phyloP scores from a whole-genome alignment of 257 asterid genomes.

The Nicotiana sylvestris region DNA sequence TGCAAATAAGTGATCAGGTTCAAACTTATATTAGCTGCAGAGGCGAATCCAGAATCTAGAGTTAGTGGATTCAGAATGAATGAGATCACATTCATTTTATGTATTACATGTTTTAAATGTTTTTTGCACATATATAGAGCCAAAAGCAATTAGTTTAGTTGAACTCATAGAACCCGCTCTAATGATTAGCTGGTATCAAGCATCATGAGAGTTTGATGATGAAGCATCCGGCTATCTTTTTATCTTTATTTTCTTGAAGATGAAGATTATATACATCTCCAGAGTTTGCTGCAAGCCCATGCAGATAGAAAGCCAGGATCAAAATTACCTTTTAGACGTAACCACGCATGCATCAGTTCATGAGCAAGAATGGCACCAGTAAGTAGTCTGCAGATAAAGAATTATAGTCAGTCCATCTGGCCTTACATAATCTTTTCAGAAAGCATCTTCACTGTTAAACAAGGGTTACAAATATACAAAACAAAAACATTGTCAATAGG shows the following conservation, averaged over 20 bases:
- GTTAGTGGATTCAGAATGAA: not conserved
- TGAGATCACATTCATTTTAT: not conserved
- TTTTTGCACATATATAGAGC: not conserved
- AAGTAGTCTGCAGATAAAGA: constrained; percentile 52
- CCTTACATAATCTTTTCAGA: not conserved
- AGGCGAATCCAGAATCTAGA: not conserved
- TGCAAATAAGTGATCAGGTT: constrained; percentile 19
- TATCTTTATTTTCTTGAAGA: not conserved
- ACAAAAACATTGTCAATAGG: not conserved
- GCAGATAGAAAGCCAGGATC: not conserved
- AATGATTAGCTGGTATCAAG: not conserved
- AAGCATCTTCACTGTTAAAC: not conserved
- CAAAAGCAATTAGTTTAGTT: not conserved
- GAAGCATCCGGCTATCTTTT: not conserved
- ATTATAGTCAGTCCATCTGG: not conserved
- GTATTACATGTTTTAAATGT: not conserved
- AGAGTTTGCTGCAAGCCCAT: not conserved
- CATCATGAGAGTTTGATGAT: not conserved
- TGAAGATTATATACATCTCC: not conserved
- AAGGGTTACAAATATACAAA: not conserved
- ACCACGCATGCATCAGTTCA: constrained; percentile 96
- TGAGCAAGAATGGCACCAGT: constrained; percentile 97
- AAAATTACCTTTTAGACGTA: constrained; percentile 68
- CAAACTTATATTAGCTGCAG: not conserved
- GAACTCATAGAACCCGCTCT: not conserved